A percentile compares a stretch with the other conserved stretches of the same genome.
Conservation (phyloP, 768 basidiomycete genomes). For the Polyporus arcularius region DNA sequence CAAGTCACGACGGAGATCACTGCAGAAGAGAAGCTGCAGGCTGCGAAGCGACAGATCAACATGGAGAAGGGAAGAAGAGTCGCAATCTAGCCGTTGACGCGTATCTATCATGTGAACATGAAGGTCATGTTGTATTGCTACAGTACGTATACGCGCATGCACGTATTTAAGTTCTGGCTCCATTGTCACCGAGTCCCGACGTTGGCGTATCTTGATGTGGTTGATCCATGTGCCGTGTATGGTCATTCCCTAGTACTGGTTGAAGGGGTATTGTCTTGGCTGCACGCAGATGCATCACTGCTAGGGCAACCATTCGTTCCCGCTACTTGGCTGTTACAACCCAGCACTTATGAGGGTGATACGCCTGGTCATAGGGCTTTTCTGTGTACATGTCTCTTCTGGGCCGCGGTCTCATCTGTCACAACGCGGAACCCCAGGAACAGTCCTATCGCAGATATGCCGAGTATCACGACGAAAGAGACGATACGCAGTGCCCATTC, state of each 20-base stretch:
- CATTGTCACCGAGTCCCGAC: too few relatives aligned
- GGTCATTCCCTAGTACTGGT: too few relatives aligned
- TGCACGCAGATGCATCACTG: too few relatives aligned
- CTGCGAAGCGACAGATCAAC: slow-evolving; percentile 30
- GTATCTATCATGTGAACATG: neutral
- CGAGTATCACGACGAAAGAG: slow-evolving; percentile 77
- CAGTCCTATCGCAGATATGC: slow-evolving; percentile 74
- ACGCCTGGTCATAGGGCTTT: neutral
- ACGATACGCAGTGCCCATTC: slow-evolving; percentile 94
- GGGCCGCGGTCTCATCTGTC: neutral
- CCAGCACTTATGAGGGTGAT: too few relatives aligned
- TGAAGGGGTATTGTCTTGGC: too few relatives aligned
- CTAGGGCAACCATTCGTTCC: too few relatives aligned
- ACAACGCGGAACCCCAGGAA: slow-evolving; percentile 49
- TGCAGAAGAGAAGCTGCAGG: slow-evolving; percentile 69
- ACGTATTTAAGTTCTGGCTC: too few relatives aligned
- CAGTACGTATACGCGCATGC: neutral
- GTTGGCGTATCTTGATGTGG: too few relatives aligned
- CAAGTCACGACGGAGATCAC: slow-evolving; percentile 65
- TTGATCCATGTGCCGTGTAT: too few relatives aligned
- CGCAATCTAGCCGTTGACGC: slow-evolving; percentile 13
- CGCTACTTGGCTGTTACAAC: too few relatives aligned
- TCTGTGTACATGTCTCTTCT: neutral
- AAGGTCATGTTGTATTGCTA: neutral
- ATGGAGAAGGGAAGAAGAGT: slow-evolving; percentile 22